Evolutionary conservation across 2,329 filamentous ascomycete species (phyloP), one percentile per base, ranked within the genome.

Genomic region (Colletotrichum filicis): DNA sequence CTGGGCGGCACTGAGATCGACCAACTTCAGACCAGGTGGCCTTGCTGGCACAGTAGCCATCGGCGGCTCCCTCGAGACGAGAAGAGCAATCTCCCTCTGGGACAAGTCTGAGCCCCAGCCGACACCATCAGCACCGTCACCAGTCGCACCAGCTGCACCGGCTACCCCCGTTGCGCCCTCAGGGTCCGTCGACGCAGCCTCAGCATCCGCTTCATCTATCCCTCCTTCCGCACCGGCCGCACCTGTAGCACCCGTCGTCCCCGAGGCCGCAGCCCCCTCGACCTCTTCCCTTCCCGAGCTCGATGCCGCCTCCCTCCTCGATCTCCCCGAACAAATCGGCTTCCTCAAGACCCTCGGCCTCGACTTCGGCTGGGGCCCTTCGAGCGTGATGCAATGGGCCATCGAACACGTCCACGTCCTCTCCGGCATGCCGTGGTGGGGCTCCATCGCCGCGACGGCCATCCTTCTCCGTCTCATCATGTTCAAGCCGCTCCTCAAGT

Each of bases 391-490:
- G 82, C 88, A 98, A 83, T 95, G 89, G 87, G 26, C 90, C 3
- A 84, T 98, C 12, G 97, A 99, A 85, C 91, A 96, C 80, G 80
- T 97, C 53, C 95, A 99, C 83, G 86, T 98, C 74, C 92, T 88
- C 77, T 85, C 82, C 1, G 94, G 93, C 46, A 83, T 94, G 68
- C 94, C 95, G 14, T 98, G 97, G 97, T 95, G 94, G 87, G 91
- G 86, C 1, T 90, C 93, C 73, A 93, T 98, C 77, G 82, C 92
- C 57, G 82, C 87, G 5, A 89, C 92, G 0, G 92, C 93, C 42
- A 42, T 95, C 1, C 71, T 91, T 7, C 84, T 95, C 73, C 94
- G 96, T 74, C 71, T 87, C 9, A 79, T 85, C 60, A 86, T 97
- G 76, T 86, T 96, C 78, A 91, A 92, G 73, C 89, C 94, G 16